Conservation (phyloP, 2,329 filamentous ascomycete species). For the Alternaria tenuissima region DNA sequence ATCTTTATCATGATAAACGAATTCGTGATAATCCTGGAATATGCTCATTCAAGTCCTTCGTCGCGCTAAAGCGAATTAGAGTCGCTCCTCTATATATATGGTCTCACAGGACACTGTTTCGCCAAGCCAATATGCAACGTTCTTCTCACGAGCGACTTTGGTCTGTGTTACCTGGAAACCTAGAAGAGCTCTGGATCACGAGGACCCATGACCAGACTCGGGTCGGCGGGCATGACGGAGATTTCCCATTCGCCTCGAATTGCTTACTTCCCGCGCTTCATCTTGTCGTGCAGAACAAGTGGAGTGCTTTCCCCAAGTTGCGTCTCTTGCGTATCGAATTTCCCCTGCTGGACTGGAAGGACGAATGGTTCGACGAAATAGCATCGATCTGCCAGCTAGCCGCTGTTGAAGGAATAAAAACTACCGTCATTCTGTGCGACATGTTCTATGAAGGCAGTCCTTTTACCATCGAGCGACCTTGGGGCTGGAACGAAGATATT, state of each 20-base stretch:
- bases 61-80: neutral
- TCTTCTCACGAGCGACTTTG: neutral
- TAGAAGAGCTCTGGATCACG: neutral
- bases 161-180: neutral
- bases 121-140: neutral
- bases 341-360: neutral
- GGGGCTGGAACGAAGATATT: conserved; percentile 1
- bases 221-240: neutral
- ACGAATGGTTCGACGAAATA: neutral
- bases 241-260: neutral
- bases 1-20: neutral
- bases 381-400: neutral
- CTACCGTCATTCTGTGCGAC: neutral
- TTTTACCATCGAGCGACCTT: neutral
- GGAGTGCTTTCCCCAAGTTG: neutral
- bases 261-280: neutral
- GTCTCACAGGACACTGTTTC: neutral
- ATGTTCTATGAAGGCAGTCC: neutral
- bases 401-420: neutral
- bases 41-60: neutral
- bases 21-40: neutral
- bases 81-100: neutral
- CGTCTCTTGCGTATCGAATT: neutral
- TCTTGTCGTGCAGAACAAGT: neutral
- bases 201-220: neutral